Evolutionary conservation across 192 early-diverging fungal species (phyloP), one percentile per base, ranked within the genome.

Genomic region (Backusella parvicylindrica): DNA sequence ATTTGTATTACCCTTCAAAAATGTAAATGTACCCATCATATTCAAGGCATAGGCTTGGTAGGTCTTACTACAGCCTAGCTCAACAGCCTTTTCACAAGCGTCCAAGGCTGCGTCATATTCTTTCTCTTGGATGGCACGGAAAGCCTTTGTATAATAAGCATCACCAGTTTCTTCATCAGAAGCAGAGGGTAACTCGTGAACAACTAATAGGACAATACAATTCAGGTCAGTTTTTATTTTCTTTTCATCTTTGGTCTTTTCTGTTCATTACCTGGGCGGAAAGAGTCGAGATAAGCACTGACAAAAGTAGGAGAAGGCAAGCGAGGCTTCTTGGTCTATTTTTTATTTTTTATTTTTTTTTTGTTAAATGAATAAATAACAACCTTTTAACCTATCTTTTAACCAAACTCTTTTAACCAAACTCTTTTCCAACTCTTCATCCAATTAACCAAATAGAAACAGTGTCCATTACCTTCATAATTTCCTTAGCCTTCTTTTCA

Each of bases 261-360:
- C 31, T n/a, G 6, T 47, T 47, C 43, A n/a, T 31, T 68, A 80
- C 78, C 85, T 76, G 80, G 83, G 30, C 91, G 83, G 86, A 97
- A 98, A 23, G 96, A 95, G 78, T 98, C 96, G 79, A 99, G 87
- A 82, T 97, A 99, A 12, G 94, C 95, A 32, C 87, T 84, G 78
- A 97, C 93, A 80, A 97, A 98, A 35, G 95, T 95, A 78, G 88
- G 84, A 8, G 94, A 96, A 13, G 97, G 97, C 68, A 99, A 83
- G 8, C 89, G 87, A 15, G 64, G 79, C 9, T 72, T 74, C 75
- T 85, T 88, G 16, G 77, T 87, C 76, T 83, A 67, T 16, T 12
- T 3, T 13, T 1, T 21, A 47, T 47, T 1, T 4, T 1, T 47
- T 47, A n/a, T 63, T 1, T 21, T n/a, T 47, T 1, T 4, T 1